A percentile compares a stretch with the other conserved stretches of the same genome.
Evolutionary conservation across 345 rosid species (phyloP).

Genomic region (Eucalyptus globulus): DNA sequence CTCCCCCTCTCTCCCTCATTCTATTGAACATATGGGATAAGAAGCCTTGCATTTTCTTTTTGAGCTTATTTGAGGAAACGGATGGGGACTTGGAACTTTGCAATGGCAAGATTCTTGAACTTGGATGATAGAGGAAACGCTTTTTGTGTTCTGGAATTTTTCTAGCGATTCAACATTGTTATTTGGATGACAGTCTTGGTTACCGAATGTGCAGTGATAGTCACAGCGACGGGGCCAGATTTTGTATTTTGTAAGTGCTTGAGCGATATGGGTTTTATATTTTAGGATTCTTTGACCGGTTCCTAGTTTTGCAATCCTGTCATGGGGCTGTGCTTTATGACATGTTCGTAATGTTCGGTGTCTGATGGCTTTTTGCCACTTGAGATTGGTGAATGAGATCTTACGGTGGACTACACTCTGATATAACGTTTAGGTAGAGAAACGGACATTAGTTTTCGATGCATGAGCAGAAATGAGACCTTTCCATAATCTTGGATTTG

Average conservation of each 20-base stretch:
- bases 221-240: neutral
- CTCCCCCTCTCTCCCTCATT: neutral
- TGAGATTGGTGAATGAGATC: neutral
- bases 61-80: neutral
- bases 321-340: neutral
- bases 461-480: neutral
- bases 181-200: neutral
- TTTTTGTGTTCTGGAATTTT: neutral
- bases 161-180: neutral
- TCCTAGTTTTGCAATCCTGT: neutral
- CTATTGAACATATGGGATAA: neutral
- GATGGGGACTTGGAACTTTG: neutral
- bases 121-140: neutral
- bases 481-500: neutral
- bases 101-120: neutral
- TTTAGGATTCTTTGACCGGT: neutral
- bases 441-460: neutral
- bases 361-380: neutral
- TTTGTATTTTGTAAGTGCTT: neutral
- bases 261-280: neutral
- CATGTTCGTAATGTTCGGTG: neutral
- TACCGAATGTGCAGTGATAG: neutral
- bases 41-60: neutral
- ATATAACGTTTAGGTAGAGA: neutral
- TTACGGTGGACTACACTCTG: neutral